These are phyloP conservation scores for Pyrenophora teres DNA, from an alignment of 2,329 filamentous ascomycete species.

Conservation along the genomic window DNA sequence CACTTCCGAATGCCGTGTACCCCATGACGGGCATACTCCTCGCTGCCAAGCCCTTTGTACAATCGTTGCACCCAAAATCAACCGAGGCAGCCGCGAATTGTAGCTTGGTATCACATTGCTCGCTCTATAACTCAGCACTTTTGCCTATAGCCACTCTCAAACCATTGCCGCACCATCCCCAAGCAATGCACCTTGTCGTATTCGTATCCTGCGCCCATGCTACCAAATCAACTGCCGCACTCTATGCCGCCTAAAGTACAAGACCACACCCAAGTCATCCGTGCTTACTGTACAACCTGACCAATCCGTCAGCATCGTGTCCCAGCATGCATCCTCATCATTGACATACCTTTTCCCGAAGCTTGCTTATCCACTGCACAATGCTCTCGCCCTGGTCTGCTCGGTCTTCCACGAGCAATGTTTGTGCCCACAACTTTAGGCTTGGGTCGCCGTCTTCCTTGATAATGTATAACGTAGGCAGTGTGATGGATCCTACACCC, in stretches of 20 bases:
- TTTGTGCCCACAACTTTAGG: conserved; percentile 95
- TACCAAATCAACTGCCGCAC: not conserved
- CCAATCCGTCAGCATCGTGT: conserved; percentile 18
- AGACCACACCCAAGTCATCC: not conserved
- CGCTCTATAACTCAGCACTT: conserved; percentile 1
- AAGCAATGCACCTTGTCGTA: conserved; percentile 2
- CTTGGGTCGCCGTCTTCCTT: conserved; percentile 95
- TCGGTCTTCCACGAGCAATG: conserved; percentile 89
- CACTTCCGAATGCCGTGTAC: conserved; percentile 14
- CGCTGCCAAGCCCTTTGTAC: not conserved
- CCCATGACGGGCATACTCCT: conserved; percentile 14
- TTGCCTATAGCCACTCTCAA: conserved; percentile 1
- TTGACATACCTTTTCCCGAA: conserved; percentile 86
- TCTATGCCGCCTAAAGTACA: conserved; percentile 8
- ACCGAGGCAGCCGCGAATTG: not conserved
- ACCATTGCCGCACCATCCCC: not conserved
- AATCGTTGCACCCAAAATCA: not conserved
- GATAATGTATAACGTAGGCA: conserved; percentile 90
- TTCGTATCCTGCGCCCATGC: conserved; percentile 3
- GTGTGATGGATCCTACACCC: conserved; percentile 89
- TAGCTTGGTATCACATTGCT: conserved; percentile 13
- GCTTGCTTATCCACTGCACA: conserved; percentile 86
- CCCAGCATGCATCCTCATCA: conserved; percentile 17
- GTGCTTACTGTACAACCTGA: conserved; percentile 45
- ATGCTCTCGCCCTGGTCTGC: conserved; percentile 93